These are phyloP conservation scores for Naganishia sp. DNA, from an alignment of 1,284 basidiomycete genomes.

Conservation along the genomic window DNA sequence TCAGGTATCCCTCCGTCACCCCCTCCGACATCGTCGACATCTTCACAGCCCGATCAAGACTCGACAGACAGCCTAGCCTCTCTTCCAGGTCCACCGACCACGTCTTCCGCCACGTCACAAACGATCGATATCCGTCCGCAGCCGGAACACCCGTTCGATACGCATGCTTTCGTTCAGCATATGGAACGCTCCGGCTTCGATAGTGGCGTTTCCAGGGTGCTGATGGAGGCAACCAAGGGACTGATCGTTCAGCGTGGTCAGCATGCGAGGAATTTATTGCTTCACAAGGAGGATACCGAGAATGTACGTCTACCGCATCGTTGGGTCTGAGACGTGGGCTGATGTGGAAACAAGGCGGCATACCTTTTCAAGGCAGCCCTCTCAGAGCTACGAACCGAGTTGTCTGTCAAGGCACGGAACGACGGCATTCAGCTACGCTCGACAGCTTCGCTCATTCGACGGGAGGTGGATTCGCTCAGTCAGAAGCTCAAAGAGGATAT, in stretches of 20 bases:
- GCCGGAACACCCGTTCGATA: constrained; percentile 53
- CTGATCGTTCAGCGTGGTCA: constrained; percentile 75
- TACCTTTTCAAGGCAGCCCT: constrained; percentile 94
- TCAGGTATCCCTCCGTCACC: constrained; percentile 1
- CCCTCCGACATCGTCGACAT: background rate
- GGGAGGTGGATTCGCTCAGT: constrained; percentile 84
- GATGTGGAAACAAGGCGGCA: constrained; percentile 66
- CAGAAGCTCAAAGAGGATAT: constrained; percentile 95
- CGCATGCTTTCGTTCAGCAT: constrained; percentile 51
- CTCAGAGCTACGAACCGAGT: constrained; percentile 85
- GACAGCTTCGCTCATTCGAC: constrained; percentile 71
- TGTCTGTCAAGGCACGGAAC: constrained; percentile 78
- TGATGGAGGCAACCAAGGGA: constrained; percentile 84
- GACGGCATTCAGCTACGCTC: constrained; percentile 79
- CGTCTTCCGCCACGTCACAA: background rate
- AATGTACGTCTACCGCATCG: constrained; percentile 64
- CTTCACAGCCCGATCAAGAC: background rate
- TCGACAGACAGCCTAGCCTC: background rate
- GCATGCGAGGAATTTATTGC: constrained; percentile 70
- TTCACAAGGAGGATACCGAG: constrained; percentile 82
- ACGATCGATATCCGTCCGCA: constrained; percentile 23
- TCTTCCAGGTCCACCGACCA: constrained; percentile 6
- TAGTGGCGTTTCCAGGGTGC: constrained; percentile 61
- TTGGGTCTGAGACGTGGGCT: background rate
- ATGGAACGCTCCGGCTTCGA: constrained; percentile 45